Percentiles rank a stretch among this genome's conserved stretches.
Evolutionary conservation across 768 basidiomycete species (phyloP).

Genomic region (Nidularia sp.): DNA sequence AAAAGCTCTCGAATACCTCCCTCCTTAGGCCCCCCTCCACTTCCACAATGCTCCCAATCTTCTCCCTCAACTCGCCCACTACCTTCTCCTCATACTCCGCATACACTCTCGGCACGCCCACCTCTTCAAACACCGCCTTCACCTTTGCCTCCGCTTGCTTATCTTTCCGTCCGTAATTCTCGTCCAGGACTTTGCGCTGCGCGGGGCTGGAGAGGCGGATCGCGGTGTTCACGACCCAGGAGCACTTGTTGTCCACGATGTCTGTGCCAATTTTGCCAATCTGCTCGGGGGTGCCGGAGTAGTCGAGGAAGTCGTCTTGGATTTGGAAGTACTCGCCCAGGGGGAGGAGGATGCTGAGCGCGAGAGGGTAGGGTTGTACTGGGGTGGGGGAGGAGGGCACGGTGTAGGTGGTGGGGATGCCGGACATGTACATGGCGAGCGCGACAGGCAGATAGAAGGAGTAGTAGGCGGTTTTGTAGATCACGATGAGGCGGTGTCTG

Average conservation of each 20-base stretch:
- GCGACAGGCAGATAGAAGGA: constrained; percentile 99
- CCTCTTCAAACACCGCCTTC: constrained; percentile 63
- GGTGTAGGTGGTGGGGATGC: constrained; percentile 50
- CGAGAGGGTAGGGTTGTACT: constrained; percentile 63
- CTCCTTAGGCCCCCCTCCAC: constrained; percentile 42
- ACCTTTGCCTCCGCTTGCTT: constrained; percentile 45
- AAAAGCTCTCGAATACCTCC: constrained; percentile 80
- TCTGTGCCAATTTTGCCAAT: constrained; percentile 98
- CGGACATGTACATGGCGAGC: constrained; percentile 80
- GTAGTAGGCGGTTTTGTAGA: constrained; percentile 97
- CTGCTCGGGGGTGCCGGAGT: constrained; percentile 81
- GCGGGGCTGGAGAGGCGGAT: constrained; percentile 49
- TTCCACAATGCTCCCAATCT: constrained; percentile 78
- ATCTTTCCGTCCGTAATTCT: constrained; percentile 48
- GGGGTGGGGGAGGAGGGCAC: constrained; percentile 18
- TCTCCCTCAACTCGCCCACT: constrained; percentile 57
- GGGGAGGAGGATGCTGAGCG: constrained; percentile 80
- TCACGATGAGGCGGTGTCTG: constrained; percentile 88
- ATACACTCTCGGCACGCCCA: constrained; percentile 67
- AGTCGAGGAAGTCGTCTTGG: constrained; percentile 97
- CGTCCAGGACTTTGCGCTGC: constrained; percentile 58
- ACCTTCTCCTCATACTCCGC: constrained; percentile 73
- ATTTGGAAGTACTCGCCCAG: constrained; percentile 99
- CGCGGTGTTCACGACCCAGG: constrained; percentile 92
- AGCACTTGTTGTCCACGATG: constrained; percentile 98